These are phyloP conservation scores for Fusarium subtropicale DNA, from an alignment of 2,329 filamentous ascomycete species.

Conservation along the genomic window DNA sequence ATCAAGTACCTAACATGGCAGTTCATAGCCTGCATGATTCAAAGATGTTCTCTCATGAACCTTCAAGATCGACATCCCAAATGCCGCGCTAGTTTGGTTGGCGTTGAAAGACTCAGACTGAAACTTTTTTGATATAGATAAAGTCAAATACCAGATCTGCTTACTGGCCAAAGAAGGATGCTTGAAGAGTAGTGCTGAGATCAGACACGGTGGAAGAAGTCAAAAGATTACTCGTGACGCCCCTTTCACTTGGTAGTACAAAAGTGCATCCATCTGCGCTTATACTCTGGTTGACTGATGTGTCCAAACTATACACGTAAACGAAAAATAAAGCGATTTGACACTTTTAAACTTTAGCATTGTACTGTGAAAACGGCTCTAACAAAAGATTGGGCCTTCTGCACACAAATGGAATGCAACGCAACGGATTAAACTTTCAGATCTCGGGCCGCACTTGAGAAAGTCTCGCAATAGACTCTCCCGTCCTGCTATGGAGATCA, in stretches of 20 bases:
- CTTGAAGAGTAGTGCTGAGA: neutral
- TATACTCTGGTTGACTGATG: neutral
- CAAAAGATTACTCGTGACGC: fast-evolving
- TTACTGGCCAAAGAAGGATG: fast-evolving
- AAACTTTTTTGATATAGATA: neutral
- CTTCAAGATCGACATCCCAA: neutral
- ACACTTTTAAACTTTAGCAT: fast-evolving
- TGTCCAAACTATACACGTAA: neutral
- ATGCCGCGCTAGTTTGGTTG: fast-evolving
- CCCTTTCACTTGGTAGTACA: neutral
- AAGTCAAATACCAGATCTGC: neutral
- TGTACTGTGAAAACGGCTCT: fast-evolving
- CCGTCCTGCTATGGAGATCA: neutral
- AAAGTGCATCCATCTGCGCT: no score
- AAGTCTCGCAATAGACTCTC: no score
- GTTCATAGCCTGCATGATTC: neutral
- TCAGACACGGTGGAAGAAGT: neutral
- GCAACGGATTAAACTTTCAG: no score
- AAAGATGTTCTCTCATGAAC: no score
- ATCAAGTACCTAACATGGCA: neutral
- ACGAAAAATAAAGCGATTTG: fast-evolving
- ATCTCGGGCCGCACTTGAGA: neutral
- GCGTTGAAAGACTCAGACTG: neutral
- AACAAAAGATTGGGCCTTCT: neutral
- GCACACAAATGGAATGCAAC: neutral